A percentile compares a stretch with the other conserved stretches of the same genome.
Conservation (phyloP, 106 monocot genomes). For the Dendrobium huoshanense region DNA sequence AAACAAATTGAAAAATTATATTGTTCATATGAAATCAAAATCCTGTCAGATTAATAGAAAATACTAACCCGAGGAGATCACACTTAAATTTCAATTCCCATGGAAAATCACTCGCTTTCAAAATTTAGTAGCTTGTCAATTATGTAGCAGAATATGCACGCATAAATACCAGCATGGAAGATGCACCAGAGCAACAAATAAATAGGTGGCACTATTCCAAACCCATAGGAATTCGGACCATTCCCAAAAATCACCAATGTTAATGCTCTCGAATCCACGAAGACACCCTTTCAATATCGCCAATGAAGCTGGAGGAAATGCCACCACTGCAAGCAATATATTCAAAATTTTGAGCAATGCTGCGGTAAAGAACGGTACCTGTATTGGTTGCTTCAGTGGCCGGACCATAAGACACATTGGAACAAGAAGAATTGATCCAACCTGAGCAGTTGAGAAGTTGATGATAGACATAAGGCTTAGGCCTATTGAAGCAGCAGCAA, state of each 20-base stretch:
- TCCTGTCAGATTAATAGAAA: background rate
- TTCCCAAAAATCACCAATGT: conserved; percentile 57
- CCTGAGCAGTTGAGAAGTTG: conserved; percentile 79
- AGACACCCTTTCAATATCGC: conserved; percentile 26
- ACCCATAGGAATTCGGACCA: conserved; percentile 54
- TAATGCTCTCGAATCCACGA: conserved; percentile 23
- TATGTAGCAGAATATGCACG: conserved; percentile 59
- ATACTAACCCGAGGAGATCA: too few relatives aligned
- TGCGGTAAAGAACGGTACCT: conserved; percentile 5
- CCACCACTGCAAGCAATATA: conserved; percentile 27
- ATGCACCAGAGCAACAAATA: conserved; percentile 67
- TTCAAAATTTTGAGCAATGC: conserved; percentile 20
- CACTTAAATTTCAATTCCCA: too few relatives aligned
- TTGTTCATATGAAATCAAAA: background rate
- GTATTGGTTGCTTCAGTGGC: conserved; percentile 33
- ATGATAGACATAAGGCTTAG: conserved; percentile 86
- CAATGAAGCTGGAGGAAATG: conserved; percentile 54
- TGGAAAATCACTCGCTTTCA: too few relatives aligned
- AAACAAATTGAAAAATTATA: background rate
- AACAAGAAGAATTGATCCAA: conserved; percentile 68
- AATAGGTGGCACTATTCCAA: conserved; percentile 90
- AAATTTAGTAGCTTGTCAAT: conserved; percentile 18
- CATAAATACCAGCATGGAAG: conserved; percentile 87
- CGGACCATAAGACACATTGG: conserved; percentile 61
- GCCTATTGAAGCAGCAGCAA: conserved; percentile 43